A percentile compares a stretch with the other conserved stretches of the same genome.
phyloP scores from a whole-genome alignment of 202 grass and related monocot species.

The Carex sylvatica region DNA sequence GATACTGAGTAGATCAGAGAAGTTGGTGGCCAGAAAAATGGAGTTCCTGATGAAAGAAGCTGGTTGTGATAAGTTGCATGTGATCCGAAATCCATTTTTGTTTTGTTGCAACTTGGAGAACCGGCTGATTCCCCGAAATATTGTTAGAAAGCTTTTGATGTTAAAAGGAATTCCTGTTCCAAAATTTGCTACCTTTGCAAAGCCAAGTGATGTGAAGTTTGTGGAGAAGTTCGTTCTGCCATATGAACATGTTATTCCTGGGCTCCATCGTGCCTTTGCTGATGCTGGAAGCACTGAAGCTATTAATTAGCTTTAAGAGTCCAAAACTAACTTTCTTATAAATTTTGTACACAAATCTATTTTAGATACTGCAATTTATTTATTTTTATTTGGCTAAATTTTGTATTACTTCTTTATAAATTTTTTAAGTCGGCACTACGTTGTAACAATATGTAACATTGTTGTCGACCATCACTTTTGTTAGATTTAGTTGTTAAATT shows the following conservation, averaged over 20 bases:
- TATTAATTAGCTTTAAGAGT: neutral
- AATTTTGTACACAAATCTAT: too few relatives aligned
- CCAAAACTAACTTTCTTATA: neutral
- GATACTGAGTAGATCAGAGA: neutral
- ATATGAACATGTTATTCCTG: slow-evolving; percentile 4
- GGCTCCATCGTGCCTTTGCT: slow-evolving; percentile 2
- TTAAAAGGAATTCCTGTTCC: neutral
- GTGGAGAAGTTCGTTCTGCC: neutral
- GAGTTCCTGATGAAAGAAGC: slow-evolving; percentile 30
- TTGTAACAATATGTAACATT: neutral
- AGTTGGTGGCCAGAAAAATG: neutral
- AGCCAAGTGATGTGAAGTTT: slow-evolving; percentile 1
- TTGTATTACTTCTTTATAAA: too few relatives aligned
- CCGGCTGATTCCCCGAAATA: neutral
- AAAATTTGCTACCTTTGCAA: neutral
- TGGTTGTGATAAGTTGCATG: neutral
- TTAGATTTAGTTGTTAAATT: neutral
- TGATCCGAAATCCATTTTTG: neutral
- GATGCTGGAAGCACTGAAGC: neutral
- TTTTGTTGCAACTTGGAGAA: slow-evolving; percentile 30
- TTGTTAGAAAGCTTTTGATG: neutral
- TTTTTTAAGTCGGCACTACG: neutral
- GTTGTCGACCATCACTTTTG: neutral
- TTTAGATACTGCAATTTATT: neutral
- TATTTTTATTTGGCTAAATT: too few relatives aligned